Percentiles rank a stretch among this genome's conserved stretches.
Conservation (phyloP, 1,284 basidiomycete genomes). For the Cryptococcus sp. region DNA sequence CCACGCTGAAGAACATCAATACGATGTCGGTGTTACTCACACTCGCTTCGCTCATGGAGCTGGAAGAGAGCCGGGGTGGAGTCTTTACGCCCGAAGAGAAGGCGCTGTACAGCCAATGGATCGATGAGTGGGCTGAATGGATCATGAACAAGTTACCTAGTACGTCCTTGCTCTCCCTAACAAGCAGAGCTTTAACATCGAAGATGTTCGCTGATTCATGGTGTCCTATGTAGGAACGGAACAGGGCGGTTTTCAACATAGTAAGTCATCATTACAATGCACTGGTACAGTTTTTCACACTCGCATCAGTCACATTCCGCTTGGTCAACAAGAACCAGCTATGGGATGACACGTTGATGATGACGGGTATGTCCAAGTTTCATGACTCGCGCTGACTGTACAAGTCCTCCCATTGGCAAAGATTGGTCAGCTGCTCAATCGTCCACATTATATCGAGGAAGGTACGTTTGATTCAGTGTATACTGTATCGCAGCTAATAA, state of each 20-base stretch:
- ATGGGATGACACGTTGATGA: conserved; percentile 66
- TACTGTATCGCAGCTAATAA: no score
- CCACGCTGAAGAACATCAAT: conserved; percentile 65
- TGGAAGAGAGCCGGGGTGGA: conserved; percentile 4
- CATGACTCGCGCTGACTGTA: neutral
- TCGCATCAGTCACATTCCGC: conserved; percentile 54
- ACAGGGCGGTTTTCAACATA: conserved; percentile 62
- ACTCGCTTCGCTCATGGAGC: conserved; percentile 55
- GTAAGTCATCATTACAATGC: conserved; percentile 20
- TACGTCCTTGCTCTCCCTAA: conserved; percentile 10
- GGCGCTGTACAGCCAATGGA: conserved; percentile 37
- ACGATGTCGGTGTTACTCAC: conserved; percentile 63
- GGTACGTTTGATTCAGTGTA: conserved; percentile 51
- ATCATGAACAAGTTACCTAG: conserved; percentile 61
- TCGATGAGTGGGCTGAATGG: conserved; percentile 65
- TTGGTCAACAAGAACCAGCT: conserved; percentile 59
- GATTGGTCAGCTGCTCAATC: conserved; percentile 60
- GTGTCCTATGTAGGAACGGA: conserved; percentile 49
- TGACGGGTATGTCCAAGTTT: conserved; percentile 50
- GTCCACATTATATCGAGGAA: conserved; percentile 61
- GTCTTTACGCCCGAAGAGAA: conserved; percentile 9
- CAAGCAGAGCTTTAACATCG: neutral
- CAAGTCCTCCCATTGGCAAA: conserved; percentile 61
- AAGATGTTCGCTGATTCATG: neutral
- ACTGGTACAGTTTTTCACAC: neutral